A percentile compares a stretch with the other conserved stretches of the same genome.
Conservation (phyloP, 345 rosid genomes). For the Boechera divaricarpa region DNA sequence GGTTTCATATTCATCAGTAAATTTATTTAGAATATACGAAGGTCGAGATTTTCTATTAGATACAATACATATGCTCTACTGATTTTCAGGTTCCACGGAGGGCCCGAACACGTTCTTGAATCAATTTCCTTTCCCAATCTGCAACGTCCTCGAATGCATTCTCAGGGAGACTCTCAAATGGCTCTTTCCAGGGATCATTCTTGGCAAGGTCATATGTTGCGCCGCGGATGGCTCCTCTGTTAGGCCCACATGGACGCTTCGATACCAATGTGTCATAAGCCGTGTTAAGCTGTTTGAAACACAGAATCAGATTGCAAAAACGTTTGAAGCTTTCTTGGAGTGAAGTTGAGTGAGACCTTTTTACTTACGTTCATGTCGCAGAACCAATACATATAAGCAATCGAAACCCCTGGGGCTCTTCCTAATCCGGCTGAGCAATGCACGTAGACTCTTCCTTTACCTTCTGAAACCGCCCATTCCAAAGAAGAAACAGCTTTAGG, state of each 20-base stretch:
- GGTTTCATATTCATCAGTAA: not conserved
- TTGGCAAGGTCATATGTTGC: constrained; percentile 90
- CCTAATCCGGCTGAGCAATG: constrained; percentile 97
- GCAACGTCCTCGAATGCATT: constrained; percentile 75
- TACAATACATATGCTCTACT: not conserved
- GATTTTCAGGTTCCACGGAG: constrained; percentile 62
- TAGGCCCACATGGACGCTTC: constrained; percentile 87
- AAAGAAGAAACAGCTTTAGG: constrained; percentile 82
- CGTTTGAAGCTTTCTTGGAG: not conserved
- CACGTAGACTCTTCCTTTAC: constrained; percentile 80
- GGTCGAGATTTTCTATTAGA: not conserved
- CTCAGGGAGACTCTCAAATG: constrained; percentile 80
- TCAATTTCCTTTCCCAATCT: constrained; percentile 90
- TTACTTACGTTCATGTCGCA: constrained; percentile 66
- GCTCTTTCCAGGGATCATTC: constrained; percentile 80
- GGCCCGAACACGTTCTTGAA: constrained; percentile 67
- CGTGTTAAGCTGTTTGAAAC: constrained; percentile 58
- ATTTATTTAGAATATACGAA: constrained; percentile 27
- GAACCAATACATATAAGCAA: constrained; percentile 93
- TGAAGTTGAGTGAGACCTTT: constrained; percentile 26
- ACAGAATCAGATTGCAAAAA: constrained; percentile 10
- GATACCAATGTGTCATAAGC: constrained; percentile 75
- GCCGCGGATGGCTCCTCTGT: constrained; percentile 69
- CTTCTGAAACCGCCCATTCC: constrained; percentile 85
- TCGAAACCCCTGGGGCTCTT: constrained; percentile 91